Conservation (phyloP, 2,329 filamentous ascomycete species). For the Fusarium begoniae region DNA sequence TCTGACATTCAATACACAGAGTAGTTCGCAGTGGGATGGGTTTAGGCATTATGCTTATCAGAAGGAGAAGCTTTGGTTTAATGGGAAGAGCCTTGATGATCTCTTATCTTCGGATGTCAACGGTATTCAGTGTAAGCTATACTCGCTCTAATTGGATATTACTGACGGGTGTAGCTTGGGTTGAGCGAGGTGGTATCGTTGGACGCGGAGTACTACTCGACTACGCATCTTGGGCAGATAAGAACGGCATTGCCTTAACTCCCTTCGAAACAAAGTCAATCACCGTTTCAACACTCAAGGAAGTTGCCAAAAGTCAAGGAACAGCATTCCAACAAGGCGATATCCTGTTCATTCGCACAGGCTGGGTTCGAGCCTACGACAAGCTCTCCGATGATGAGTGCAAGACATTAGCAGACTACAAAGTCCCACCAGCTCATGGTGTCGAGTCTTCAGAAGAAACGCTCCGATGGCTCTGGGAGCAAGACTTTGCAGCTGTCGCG, state of each 20-base stretch:
- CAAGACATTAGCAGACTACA: slow-evolving; percentile 45
- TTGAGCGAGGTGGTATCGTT: slow-evolving; percentile 53
- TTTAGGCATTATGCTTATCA: slow-evolving; percentile 52
- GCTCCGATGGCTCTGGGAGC: slow-evolving; percentile 67
- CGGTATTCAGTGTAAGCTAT: slow-evolving; percentile 43
- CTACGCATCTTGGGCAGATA: slow-evolving; percentile 57
- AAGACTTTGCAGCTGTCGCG: slow-evolving; percentile 62
- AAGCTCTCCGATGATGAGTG: slow-evolving; percentile 49
- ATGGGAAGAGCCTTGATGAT: slow-evolving; percentile 53
- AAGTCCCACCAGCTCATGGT: slow-evolving; percentile 49
- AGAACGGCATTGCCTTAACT: slow-evolving; percentile 48
- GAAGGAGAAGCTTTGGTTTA: slow-evolving; percentile 48
- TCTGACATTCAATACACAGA: slow-evolving; percentile 49
- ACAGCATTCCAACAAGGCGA: slow-evolving; percentile 59
- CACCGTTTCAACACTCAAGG: slow-evolving; percentile 52
- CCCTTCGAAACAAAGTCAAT: slow-evolving; percentile 55
- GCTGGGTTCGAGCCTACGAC: slow-evolving; percentile 58
- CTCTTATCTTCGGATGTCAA: slow-evolving; percentile 47
- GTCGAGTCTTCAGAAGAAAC: slow-evolving; percentile 58
- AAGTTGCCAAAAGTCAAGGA: slow-evolving; percentile 55
- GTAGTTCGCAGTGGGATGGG: slow-evolving; percentile 53
- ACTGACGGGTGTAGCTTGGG: slow-evolving; percentile 1
- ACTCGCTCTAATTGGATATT: fast-evolving
- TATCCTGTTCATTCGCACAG: slow-evolving; percentile 65
- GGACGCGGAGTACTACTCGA: slow-evolving; percentile 63